A percentile compares a stretch with the other conserved stretches of the same genome.
phyloP scores from a whole-genome alignment of 1,139 yeast species.

The Lodderomyces elongisporus region DNA sequence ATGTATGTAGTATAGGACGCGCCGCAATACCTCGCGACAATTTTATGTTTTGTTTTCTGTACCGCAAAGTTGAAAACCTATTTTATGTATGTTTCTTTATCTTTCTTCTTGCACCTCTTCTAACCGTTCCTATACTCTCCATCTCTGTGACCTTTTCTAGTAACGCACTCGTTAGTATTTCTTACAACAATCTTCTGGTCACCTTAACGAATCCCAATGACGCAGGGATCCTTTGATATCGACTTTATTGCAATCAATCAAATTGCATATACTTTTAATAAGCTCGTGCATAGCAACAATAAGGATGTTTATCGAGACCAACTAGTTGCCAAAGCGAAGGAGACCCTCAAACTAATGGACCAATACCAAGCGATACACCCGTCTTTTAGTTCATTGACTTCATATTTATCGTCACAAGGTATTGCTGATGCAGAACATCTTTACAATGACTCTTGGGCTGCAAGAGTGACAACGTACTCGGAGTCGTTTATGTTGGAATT shows the following conservation, averaged over 20 bases:
- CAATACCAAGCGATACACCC: slow-evolving; percentile 19
- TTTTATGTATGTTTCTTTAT: neutral
- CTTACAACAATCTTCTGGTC: no score
- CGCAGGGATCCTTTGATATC: slow-evolving; percentile 6
- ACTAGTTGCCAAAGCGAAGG: slow-evolving; percentile 5
- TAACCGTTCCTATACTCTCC: no score
- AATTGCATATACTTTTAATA: slow-evolving; percentile 12
- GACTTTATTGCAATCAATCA: slow-evolving; percentile 12
- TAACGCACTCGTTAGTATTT: no score
- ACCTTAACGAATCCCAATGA: no score
- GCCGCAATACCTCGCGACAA: no score
- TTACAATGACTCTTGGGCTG: slow-evolving; percentile 5
- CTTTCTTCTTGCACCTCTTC: neutral
- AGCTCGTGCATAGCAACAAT: slow-evolving; percentile 7
- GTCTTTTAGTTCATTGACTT: slow-evolving; percentile 10
- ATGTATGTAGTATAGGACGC: no score
- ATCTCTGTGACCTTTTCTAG: no score
- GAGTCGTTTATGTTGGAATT: slow-evolving; percentile 2
- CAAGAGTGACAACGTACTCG: slow-evolving; percentile 2
- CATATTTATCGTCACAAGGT: slow-evolving; percentile 7
- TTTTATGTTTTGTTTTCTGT: no score
- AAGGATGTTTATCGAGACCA: slow-evolving; percentile 3
- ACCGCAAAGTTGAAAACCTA: no score
- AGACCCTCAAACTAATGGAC: slow-evolving; percentile 17
- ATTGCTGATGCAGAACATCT: neutral